Evolutionary conservation across 208 protist species (phyloP).

Genomic region (Acanthamoeba royreba): DNA sequence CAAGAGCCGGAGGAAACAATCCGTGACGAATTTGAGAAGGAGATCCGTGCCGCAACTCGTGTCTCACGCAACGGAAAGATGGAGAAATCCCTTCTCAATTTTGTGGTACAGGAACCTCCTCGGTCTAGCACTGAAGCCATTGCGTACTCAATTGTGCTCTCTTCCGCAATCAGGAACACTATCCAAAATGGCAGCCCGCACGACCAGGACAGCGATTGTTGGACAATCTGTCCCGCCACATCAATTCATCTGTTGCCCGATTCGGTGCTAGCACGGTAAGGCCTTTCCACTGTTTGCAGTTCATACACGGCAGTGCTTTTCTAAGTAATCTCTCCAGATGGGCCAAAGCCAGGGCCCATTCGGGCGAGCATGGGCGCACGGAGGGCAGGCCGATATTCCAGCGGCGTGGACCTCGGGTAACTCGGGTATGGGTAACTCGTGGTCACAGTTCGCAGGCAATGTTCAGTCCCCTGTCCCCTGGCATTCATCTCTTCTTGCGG

Average conservation of each 20-base stretch:
- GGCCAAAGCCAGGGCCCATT: not conserved
- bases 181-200: not conserved
- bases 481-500: not conserved
- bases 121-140: not conserved
- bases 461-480: not conserved
- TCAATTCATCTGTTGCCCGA: not conserved
- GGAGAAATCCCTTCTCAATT: constrained; percentile 14
- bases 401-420: not conserved
- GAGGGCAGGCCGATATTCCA: not conserved
- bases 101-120: not conserved
- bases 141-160: not conserved
- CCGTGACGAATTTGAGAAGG: not conserved
- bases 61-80: constrained; percentile 9
- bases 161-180: not conserved
- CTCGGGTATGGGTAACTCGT: not conserved
- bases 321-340: not conserved
- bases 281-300: not conserved
- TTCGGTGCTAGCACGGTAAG: not conserved
- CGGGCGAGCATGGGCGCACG: not conserved
- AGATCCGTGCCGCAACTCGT: not conserved
- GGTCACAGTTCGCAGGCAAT: not conserved
- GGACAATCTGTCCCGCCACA: not conserved
- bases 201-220: not conserved
- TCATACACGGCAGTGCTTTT: not conserved
- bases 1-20: not conserved